Conservation (phyloP, 78 protist genomes). For the Bodo saltans region DNA sequence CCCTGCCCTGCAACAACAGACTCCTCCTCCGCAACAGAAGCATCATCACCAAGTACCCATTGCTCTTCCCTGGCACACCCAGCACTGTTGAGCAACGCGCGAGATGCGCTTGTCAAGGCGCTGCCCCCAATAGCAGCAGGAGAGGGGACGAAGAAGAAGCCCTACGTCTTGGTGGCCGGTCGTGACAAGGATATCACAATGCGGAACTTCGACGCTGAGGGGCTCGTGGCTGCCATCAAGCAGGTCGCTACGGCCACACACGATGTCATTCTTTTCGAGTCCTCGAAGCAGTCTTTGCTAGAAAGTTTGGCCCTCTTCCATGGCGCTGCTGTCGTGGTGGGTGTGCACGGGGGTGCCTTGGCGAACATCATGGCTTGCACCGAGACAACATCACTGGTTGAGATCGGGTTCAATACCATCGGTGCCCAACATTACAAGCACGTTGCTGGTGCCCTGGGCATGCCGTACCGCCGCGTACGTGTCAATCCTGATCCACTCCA, state of each 20-base stretch:
- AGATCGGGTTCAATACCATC: not conserved
- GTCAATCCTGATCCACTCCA: not conserved
- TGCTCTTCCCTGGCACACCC: no score
- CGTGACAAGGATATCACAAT: not conserved
- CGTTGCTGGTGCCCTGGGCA: constrained; percentile 9
- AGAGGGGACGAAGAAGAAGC: not conserved
- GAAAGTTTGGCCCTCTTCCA: not conserved
- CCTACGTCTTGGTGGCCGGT: not conserved
- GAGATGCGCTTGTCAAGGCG: no score
- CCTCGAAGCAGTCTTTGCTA: not conserved
- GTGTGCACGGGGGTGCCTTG: constrained; percentile 35
- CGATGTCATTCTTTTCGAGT: not conserved
- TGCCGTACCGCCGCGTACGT: not conserved
- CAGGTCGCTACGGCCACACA: not conserved
- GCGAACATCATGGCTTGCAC: constrained; percentile 5
- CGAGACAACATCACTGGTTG: not conserved
- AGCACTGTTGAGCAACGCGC: no score
- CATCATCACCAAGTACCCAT: no score
- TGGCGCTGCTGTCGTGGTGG: constrained; percentile 7
- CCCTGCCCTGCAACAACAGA: no score
- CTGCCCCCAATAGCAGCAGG: not conserved
- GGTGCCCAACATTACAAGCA: not conserved
- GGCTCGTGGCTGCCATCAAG: not conserved
- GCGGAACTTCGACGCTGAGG: constrained; percentile 11
- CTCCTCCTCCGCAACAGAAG: no score